These are phyloP conservation scores for Zychaea mexicana DNA, from an alignment of 371 early-diverging fungal species.

Conservation along the genomic window DNA sequence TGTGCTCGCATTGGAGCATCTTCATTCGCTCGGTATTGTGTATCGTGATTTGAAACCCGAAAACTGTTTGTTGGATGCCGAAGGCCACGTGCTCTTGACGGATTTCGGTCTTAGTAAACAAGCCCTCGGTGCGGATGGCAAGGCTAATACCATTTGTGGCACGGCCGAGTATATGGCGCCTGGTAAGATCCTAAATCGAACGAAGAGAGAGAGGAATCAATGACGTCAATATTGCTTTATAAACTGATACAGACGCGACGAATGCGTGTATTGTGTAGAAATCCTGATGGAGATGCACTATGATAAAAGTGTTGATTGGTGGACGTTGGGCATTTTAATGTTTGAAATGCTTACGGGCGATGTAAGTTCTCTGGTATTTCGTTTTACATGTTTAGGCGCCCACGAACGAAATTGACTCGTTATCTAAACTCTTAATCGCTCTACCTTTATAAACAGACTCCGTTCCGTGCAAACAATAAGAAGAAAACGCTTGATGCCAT, in stretches of 20 bases:
- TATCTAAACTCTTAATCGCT: background rate
- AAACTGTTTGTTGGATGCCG: slow-evolving; percentile 81
- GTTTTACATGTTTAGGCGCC: too few species aligned
- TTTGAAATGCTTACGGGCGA: slow-evolving; percentile 86
- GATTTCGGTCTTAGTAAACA: slow-evolving; percentile 94
- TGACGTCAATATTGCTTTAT: background rate
- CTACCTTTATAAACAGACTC: slow-evolving; percentile 42
- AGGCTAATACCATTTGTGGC: slow-evolving; percentile 84
- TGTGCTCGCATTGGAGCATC: slow-evolving; percentile 82
- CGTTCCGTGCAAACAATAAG: slow-evolving; percentile 77
- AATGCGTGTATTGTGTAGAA: slow-evolving; percentile 52
- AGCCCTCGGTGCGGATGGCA: slow-evolving; percentile 50
- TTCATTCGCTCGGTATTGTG: slow-evolving; percentile 87
- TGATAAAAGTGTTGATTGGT: slow-evolving; percentile 89
- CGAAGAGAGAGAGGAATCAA: too few species aligned
- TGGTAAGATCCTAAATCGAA: too few species aligned
- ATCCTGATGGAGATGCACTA: slow-evolving; percentile 80
- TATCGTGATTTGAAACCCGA: slow-evolving; percentile 92
- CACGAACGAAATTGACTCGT: too few species aligned
- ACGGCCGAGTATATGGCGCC: slow-evolving; percentile 91
- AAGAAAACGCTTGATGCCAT: slow-evolving; percentile 82
- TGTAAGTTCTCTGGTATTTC: too few species aligned
- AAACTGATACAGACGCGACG: too few species aligned
- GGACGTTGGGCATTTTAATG: slow-evolving; percentile 91
- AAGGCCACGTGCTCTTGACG: slow-evolving; percentile 87